Percentiles rank a stretch among this genome's conserved stretches.
Conservation (phyloP, 257 asterid genomes). For the Plantago major region DNA sequence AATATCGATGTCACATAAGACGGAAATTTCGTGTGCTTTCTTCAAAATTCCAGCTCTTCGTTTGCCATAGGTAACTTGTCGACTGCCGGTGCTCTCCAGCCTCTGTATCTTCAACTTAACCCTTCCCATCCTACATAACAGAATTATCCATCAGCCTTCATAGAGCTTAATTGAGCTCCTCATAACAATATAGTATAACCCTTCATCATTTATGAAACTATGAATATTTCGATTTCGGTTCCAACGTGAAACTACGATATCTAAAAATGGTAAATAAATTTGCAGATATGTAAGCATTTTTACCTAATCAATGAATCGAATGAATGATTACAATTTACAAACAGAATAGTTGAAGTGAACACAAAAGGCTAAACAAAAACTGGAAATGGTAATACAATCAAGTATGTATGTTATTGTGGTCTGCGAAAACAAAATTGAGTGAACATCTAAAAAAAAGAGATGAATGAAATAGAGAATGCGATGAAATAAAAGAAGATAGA, state of each 20-base stretch:
- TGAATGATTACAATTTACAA: background rate
- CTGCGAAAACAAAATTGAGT: constrained; percentile 17
- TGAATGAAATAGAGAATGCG: too few relatives aligned
- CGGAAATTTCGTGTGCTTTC: constrained; percentile 79
- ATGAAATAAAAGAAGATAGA: constrained; percentile 8
- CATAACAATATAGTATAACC: background rate
- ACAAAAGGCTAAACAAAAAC: constrained; percentile 14
- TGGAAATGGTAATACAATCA: constrained; percentile 22
- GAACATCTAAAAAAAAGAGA: constrained; percentile 18
- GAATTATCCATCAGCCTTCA: background rate
- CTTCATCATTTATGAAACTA: background rate
- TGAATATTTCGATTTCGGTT: too few relatives aligned
- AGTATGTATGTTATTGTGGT: constrained; percentile 5
- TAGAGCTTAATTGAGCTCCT: too few relatives aligned
- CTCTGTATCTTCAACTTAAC: constrained; percentile 78
- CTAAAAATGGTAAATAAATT: too few relatives aligned
- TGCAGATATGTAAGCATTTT: too few relatives aligned
- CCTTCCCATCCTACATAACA: constrained; percentile 72
- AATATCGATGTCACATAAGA: constrained; percentile 73
- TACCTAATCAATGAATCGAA: too few relatives aligned
- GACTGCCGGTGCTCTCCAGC: constrained; percentile 65
- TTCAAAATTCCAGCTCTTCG: constrained; percentile 75
- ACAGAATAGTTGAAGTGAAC: constrained; percentile 16
- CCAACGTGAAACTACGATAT: too few relatives aligned
- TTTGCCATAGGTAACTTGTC: constrained; percentile 79